A percentile compares a stretch with the other conserved stretches of the same genome.
These are phyloP conservation scores for Gelatoporia subvermispora DNA, from an alignment of 768 basidiomycete genomes.

Conservation along the genomic window DNA sequence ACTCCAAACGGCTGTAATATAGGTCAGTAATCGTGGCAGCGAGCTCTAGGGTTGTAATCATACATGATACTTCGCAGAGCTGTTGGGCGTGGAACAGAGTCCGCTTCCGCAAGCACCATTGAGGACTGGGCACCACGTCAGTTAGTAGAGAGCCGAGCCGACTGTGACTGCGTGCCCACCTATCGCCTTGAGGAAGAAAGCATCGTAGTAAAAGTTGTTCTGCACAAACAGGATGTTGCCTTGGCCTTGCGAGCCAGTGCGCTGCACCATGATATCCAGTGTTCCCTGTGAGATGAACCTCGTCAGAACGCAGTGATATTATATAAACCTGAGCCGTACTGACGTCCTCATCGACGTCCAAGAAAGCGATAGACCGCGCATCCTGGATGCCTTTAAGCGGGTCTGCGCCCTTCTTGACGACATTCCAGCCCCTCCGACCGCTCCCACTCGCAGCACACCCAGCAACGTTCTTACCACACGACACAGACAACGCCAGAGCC, in stretches of 20 bases:
- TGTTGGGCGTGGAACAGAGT: constrained; percentile 61
- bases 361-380: constrained; percentile 69
- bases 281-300: constrained; percentile 56
- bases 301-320: neutral
- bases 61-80: constrained; percentile 69
- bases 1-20: constrained; percentile 78
- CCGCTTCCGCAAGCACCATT: constrained; percentile 91
- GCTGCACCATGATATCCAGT: constrained; percentile 87
- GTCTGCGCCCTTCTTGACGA: constrained; percentile 53
- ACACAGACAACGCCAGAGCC: constrained; percentile 57
- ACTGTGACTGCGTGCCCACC: constrained; percentile 42
- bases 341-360: constrained; percentile 96
- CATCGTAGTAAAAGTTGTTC: constrained; percentile 98
- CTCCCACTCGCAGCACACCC: constrained; percentile 51
- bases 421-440: constrained; percentile 61
- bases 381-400: constrained; percentile 66
- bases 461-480: constrained; percentile 46
- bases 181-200: constrained; percentile 96
- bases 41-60: neutral
- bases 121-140: constrained; percentile 48
- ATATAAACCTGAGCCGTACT: constrained; percentile 20
- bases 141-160: neutral
- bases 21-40: neutral
- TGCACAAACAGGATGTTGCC: constrained; percentile 79
- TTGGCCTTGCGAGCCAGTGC: constrained; percentile 61